These are phyloP conservation scores for Sporormia fimetaria DNA, from an alignment of 495 filamentous ascomycete species.

Conservation along the genomic window DNA sequence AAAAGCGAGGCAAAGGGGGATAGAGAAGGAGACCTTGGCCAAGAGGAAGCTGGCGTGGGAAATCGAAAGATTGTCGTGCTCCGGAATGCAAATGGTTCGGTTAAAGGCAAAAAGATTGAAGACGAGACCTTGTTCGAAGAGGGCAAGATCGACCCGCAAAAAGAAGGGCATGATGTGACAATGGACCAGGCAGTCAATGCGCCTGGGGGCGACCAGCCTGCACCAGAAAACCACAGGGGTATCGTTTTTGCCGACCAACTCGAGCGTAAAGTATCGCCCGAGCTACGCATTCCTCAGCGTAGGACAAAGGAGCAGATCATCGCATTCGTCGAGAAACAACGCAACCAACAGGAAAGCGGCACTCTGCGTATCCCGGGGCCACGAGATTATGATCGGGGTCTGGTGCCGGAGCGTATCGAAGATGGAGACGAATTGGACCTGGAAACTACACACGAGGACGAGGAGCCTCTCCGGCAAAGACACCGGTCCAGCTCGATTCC, in stretches of 20 bases:
- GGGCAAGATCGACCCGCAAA: slow-evolving; percentile 22
- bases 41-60: slow-evolving; percentile 57
- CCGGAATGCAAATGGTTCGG: slow-evolving; percentile 37
- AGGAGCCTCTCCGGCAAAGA: neutral
- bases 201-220: neutral
- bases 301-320: slow-evolving; percentile 64
- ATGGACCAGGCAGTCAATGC: neutral
- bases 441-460: slow-evolving; percentile 8
- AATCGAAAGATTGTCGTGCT: slow-evolving; percentile 65
- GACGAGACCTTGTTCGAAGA: slow-evolving; percentile 5
- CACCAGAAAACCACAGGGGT: slow-evolving; percentile 28
- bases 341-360: slow-evolving; percentile 57
- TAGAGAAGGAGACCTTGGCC: slow-evolving; percentile 33
- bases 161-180: slow-evolving; percentile 17
- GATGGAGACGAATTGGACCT: slow-evolving; percentile 16
- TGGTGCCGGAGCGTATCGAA: slow-evolving; percentile 50
- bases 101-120: slow-evolving; percentile 41
- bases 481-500: slow-evolving; percentile 9
- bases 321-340: slow-evolving; percentile 72
- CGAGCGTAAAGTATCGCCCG: slow-evolving; percentile 17
- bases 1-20: slow-evolving; percentile 38
- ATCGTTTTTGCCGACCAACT: slow-evolving; percentile 56
- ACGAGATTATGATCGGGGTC: slow-evolving; percentile 70
- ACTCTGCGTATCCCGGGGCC: slow-evolving; percentile 79
- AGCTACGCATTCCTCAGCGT: slow-evolving; percentile 41